phyloP scores from a whole-genome alignment of 768 basidiomycete genomes.

The Phanerodontia chrysosporium region DNA sequence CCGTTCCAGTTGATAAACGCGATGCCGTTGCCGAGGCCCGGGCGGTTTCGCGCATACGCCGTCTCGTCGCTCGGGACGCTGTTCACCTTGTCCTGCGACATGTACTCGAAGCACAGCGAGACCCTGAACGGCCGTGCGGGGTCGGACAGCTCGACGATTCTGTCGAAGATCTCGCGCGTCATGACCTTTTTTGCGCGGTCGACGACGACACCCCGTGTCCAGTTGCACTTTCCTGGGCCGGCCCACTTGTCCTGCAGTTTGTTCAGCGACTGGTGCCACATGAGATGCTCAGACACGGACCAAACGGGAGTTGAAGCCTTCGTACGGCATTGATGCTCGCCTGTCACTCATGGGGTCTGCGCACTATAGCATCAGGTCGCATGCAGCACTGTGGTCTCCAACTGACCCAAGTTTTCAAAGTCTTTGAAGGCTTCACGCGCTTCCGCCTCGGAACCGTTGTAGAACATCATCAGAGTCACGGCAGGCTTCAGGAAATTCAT shows the following conservation, averaged over 20 bases:
- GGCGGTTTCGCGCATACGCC: conserved; percentile 37
- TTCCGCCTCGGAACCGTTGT: conserved; percentile 43
- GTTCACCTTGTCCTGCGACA: conserved; percentile 35
- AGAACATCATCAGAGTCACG: conserved; percentile 34
- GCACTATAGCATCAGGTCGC: too few species aligned
- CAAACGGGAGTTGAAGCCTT: conserved; percentile 33
- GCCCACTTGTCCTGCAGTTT: conserved; percentile 32
- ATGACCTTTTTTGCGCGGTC: conserved; percentile 26
- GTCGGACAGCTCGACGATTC: conserved; percentile 24
- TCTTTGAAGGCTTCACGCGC: conserved; percentile 36
- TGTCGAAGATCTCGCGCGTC: conserved; percentile 27
- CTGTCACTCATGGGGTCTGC: conserved; percentile 38
- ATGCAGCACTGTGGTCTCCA: not conserved
- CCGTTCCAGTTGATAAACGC: conserved; percentile 32
- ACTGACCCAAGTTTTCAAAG: conserved; percentile 37
- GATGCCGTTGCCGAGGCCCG: conserved; percentile 28
- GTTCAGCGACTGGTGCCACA: not conserved
- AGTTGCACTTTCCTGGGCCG: conserved; percentile 34
- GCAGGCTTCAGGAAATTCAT: not conserved
- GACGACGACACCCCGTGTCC: conserved; percentile 39
- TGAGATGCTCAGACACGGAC: conserved; percentile 23
- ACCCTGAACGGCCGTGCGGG: conserved; percentile 25
- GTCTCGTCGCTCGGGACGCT: conserved; percentile 27
- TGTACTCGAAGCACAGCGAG: conserved; percentile 37
- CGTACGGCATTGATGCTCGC: conserved; percentile 41